These are phyloP conservation scores for Trypanosoma grayi DNA, from an alignment of 208 protist genomes.

Conservation along the genomic window DNA sequence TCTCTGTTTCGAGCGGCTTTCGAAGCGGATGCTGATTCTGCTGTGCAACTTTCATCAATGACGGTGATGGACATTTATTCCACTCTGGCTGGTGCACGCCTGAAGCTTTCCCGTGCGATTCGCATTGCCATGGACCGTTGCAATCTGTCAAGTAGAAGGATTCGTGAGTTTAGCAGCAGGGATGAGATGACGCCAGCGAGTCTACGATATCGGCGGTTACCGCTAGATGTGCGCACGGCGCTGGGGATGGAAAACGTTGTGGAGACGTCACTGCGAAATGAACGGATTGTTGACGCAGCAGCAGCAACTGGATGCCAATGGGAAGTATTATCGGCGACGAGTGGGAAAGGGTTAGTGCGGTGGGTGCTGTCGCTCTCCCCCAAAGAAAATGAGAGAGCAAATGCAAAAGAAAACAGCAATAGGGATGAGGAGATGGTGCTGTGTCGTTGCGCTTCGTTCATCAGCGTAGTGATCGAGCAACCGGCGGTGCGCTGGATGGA, in stretches of 20 bases:
- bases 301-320: constrained; percentile 10
- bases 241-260: constrained; percentile 17
- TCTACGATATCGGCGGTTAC: not conserved
- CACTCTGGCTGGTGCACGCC: constrained; percentile 2
- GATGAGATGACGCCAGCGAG: not conserved
- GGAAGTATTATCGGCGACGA: not conserved
- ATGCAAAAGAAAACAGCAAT: too few species aligned
- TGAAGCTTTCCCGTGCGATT: constrained; percentile 40
- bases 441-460: constrained; percentile 13
- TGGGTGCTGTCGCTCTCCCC: constrained; percentile 6
- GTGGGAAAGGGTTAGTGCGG: constrained; percentile 18
- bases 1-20: not conserved
- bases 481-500: constrained; percentile 79
- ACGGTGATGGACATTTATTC: constrained; percentile 38
- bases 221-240: constrained; percentile 23
- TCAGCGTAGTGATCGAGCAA: constrained; percentile 32
- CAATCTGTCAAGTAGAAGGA: too few species aligned
- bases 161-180: too few species aligned
- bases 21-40: not conserved
- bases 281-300: not conserved
- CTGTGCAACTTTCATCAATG: constrained; percentile 1
- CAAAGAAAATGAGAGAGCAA: not conserved
- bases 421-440: not conserved
- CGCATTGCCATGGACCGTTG: constrained; percentile 14
- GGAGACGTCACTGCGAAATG: constrained; percentile 4